A percentile compares a stretch with the other conserved stretches of the same genome.
Evolutionary conservation across 2,329 filamentous ascomycete genomes (phyloP).

Genomic region (Aspergillus quadrilineatus): DNA sequence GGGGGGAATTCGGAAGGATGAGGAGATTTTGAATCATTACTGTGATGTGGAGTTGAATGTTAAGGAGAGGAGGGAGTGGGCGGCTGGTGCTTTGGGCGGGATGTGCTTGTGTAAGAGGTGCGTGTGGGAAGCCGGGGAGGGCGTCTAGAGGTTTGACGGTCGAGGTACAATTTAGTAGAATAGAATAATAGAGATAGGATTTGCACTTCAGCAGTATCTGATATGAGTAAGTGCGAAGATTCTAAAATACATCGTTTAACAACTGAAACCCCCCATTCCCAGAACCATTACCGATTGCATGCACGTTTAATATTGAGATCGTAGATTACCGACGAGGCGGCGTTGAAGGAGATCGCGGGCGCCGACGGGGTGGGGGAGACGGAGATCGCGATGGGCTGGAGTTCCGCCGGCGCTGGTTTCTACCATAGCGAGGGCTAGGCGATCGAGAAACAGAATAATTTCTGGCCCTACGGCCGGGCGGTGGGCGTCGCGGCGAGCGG

Average conservation of each 20-base stretch:
- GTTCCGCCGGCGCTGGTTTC: conserved; percentile 18
- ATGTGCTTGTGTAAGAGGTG: conserved; percentile 85
- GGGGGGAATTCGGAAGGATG: conserved; percentile 65
- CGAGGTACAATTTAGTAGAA: not conserved
- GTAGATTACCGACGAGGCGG: conserved; percentile 20
- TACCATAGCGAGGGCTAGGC: conserved; percentile 17
- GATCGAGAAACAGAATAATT: conserved; percentile 27
- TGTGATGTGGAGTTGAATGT: conserved; percentile 81
- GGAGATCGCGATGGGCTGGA: conserved; percentile 21
- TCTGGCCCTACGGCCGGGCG: conserved; percentile 24
- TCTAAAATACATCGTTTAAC: conserved; percentile 6
- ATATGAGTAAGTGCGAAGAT: not conserved
- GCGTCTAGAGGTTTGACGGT: not conserved
- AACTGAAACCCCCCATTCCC: not conserved
- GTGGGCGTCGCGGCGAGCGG: conserved; percentile 23
- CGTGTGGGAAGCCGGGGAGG: conserved; percentile 60
- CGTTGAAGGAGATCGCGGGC: conserved; percentile 15
- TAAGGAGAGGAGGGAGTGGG: conserved; percentile 82
- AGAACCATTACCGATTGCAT: conserved; percentile 1
- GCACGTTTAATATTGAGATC: not conserved
- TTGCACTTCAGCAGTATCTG: not conserved
- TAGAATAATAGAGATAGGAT: conserved; percentile 1
- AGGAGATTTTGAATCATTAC: conserved; percentile 92
- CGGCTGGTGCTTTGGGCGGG: conserved; percentile 80
- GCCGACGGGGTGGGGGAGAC: conserved; percentile 22